These are phyloP conservation scores for Phallus indusiatus DNA, from an alignment of 768 basidiomycete species.

Conservation along the genomic window DNA sequence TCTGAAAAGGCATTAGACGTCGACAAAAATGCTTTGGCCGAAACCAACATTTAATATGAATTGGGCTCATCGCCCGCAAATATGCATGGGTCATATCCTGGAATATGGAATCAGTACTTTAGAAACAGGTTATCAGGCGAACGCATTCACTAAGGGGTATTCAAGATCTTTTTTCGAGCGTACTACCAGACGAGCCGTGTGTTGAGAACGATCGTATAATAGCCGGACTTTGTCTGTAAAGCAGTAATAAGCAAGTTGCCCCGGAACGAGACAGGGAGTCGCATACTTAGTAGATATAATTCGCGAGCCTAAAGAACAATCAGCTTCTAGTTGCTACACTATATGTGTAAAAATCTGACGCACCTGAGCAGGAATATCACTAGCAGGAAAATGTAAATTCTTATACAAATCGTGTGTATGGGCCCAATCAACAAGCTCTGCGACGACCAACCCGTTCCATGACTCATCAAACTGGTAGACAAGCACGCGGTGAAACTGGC, in stretches of 20 bases:
- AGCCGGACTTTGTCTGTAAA: constrained; percentile 64
- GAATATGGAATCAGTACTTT: not conserved
- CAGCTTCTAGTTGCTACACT: not conserved
- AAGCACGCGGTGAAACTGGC: constrained; percentile 73
- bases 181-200: constrained; percentile 65
- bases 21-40: not conserved
- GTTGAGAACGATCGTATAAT: constrained; percentile 63
- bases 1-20: constrained; percentile 28
- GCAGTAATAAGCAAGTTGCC: not conserved
- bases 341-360: constrained; percentile 10
- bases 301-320: constrained; percentile 13
- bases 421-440: constrained; percentile 73
- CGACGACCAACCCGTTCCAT: constrained; percentile 74
- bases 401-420: constrained; percentile 64
- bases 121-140: not conserved
- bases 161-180: constrained; percentile 54
- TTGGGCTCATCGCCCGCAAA: constrained; percentile 80
- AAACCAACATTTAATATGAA: constrained; percentile 64
- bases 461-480: constrained; percentile 74
- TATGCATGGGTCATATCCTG: constrained; percentile 81
- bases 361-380: constrained; percentile 61
- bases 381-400: constrained; percentile 62
- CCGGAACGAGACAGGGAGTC: not conserved
- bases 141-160: constrained; percentile 44
- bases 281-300: constrained; percentile 13